These are phyloP conservation scores for Pseudogymnoascus sp. DNA, from an alignment of 2,329 filamentous ascomycete species.

Conservation along the genomic window DNA sequence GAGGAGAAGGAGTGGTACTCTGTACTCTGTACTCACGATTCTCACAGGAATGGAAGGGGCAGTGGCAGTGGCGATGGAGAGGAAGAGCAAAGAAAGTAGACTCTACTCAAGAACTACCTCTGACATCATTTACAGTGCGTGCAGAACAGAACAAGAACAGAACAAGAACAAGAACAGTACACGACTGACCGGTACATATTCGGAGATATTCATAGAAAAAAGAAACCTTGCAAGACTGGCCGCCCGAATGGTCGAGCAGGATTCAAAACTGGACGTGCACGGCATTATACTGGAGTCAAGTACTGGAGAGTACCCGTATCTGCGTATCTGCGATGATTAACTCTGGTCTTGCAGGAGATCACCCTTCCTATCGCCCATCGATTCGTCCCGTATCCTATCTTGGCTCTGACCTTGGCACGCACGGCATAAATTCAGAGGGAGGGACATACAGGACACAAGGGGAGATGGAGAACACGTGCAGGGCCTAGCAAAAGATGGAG, in stretches of 20 bases:
- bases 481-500: not conserved
- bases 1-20: not conserved
- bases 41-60: not conserved
- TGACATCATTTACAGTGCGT: not conserved
- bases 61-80: not conserved
- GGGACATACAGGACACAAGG: not conserved
- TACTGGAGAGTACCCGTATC: not conserved
- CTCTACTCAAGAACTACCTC: not conserved
- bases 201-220: not conserved
- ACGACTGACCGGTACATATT: not conserved
- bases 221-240: not conserved
- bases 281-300: not conserved
- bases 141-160: not conserved
- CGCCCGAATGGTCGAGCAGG: not conserved
- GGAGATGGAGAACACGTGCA: not conserved
- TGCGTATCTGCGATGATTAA: not conserved
- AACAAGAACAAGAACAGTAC: not conserved
- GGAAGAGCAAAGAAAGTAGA: not conserved
- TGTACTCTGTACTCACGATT: not conserved
- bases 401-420: not conserved
- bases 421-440: not conserved
- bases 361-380: not conserved
- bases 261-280: not conserved
- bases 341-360: not conserved
- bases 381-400: not conserved